Evolutionary conservation across 73 alveolate genomes (phyloP), one percentile per base, ranked within the genome.

Genomic region (Tetrahymena borealis): DNA sequence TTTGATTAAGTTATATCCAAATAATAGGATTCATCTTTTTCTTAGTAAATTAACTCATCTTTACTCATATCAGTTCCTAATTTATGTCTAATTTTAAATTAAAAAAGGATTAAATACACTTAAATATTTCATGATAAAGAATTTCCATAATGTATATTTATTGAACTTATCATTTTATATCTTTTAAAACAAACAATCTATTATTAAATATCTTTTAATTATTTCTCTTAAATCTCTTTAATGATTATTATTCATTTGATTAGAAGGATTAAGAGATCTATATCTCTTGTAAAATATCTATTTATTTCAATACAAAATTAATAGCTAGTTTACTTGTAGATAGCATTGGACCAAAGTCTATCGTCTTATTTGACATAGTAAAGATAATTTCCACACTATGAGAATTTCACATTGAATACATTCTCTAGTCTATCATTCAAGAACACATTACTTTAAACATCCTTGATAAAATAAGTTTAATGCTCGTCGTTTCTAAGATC

Each of bases 1-100:
- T 95, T 95, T 9, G 96, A 90, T 94, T 93, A 37, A 31, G 39
- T n/a, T 24, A 95, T 32, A 78, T 95, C 97, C 18, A 95, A 79
- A 78, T 93, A 95, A 90, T 39, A 95, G 2, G 90, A 78, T 38
- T 93, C 96, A 91, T 94, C 95, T 24, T 42, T 91, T 91, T 95
- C 97, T 94, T 95, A 91, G 31, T 78, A 90, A 32, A 95, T 32
- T 11, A 42, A n/a, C 36, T 90, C 91, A 77, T 95, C 97, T 9
- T 94, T 79, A 16, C 92, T 94, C 28, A 39, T 20, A 31, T 93
- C 93, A 11, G 91, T 91, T 37, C 94, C 94, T 93, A 95, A 33
- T 24, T 93, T 95, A 90, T 91, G 94, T 32, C 78, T 38, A 85
- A 92, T 78, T 37, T 37, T 78, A 78, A 33, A n/a, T n/a, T n/a